phyloP scores from a whole-genome alignment of 768 basidiomycete species.

The Calocera cornea region DNA sequence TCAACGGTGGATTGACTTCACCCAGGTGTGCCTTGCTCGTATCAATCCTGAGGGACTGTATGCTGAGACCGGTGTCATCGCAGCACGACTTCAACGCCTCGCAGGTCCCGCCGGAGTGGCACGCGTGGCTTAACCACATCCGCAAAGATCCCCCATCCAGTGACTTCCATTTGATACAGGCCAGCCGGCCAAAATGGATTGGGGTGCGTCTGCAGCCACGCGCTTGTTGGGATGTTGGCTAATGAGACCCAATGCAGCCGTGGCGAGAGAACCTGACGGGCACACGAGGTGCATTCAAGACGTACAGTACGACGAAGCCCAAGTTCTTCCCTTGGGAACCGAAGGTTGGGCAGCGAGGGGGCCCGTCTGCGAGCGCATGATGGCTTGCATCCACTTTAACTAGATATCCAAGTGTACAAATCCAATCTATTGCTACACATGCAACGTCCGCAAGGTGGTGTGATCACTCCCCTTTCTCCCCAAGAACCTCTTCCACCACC shows the following conservation, averaged over 20 bases:
- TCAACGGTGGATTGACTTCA: slow-evolving; percentile 91
- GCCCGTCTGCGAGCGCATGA: neutral
- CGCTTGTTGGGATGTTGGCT: neutral
- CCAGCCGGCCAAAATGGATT: slow-evolving; percentile 63
- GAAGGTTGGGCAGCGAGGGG: slow-evolving; percentile 41
- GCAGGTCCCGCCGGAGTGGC: slow-evolving; percentile 94
- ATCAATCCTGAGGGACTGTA: neutral
- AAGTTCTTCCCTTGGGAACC: slow-evolving; percentile 81
- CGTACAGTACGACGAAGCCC: slow-evolving; percentile 75
- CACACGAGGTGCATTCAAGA: slow-evolving; percentile 75
- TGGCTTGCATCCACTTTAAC: neutral
- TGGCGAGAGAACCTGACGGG: slow-evolving; percentile 86
- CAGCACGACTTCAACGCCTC: slow-evolving; percentile 81
- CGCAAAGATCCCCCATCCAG: slow-evolving; percentile 65
- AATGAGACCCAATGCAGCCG: slow-evolving; percentile 34
- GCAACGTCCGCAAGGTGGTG: neutral
- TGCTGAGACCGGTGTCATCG: neutral
- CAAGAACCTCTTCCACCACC: slow-evolving; percentile 39
- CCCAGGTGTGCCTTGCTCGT: slow-evolving; percentile 44
- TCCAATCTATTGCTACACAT: neutral
- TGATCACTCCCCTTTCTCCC: slow-evolving; percentile 4
- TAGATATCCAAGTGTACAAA: slow-evolving; percentile 2
- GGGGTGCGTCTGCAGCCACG: slow-evolving; percentile 39
- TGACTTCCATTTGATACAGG: slow-evolving; percentile 53
- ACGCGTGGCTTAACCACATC: slow-evolving; percentile 87